phyloP scores from a whole-genome alignment of 1,284 basidiomycete species.

The Stereum hirsutum region DNA sequence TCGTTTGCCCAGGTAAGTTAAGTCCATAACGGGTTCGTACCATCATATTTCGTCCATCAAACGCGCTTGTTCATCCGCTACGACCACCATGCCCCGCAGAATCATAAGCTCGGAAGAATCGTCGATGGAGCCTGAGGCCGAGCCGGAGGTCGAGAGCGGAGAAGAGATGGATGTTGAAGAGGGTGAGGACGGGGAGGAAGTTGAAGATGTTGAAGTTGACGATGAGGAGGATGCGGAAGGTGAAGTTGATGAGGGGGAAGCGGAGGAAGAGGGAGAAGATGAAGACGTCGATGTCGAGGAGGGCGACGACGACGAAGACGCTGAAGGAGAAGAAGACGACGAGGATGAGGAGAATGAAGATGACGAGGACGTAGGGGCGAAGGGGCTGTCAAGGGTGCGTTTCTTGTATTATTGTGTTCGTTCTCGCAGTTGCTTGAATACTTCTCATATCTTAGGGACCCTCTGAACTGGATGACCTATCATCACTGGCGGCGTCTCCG shows the following conservation, averaged over 20 bases:
- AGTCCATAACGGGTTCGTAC: too few relatives aligned
- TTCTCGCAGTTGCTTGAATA: neutral
- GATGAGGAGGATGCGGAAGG: conserved; percentile 16
- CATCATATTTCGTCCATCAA: too few relatives aligned
- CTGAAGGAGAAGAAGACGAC: conserved; percentile 10
- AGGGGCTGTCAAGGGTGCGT: conserved; percentile 9
- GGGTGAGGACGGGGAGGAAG: conserved; percentile 23
- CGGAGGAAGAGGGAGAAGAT: neutral
- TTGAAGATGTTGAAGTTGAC: conserved; percentile 21
- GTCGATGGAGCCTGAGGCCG: conserved; percentile 13
- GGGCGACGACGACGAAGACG: conserved; percentile 12
- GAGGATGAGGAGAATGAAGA: conserved; percentile 2
- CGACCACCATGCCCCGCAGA: neutral
- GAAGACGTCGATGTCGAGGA: conserved; percentile 19
- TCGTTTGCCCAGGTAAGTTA: too few relatives aligned
- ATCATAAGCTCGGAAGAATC: neutral
- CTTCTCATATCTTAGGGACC: neutral
- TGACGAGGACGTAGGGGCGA: conserved; percentile 3
- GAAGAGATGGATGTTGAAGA: conserved; percentile 20
- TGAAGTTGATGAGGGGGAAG: conserved; percentile 1
- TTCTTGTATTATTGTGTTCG: neutral
- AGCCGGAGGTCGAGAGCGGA: conserved; percentile 20
- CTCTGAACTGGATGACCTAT: conserved; percentile 17
- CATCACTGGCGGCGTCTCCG: conserved; percentile 23
- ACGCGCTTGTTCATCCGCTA: neutral